These are phyloP conservation scores for Russula brevipes DNA, from an alignment of 768 basidiomycete species.

Conservation along the genomic window DNA sequence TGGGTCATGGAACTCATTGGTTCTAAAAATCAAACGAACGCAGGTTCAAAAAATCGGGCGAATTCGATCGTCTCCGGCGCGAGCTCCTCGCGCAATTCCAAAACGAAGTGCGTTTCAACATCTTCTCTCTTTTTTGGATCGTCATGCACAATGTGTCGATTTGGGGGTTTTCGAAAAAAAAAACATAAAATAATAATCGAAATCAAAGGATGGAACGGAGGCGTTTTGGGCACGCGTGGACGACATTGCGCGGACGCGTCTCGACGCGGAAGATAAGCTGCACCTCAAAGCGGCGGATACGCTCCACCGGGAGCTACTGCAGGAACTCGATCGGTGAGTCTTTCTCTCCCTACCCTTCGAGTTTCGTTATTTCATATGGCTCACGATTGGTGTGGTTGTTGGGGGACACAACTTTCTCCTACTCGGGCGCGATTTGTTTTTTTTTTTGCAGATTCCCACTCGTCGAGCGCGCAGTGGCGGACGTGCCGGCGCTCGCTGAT, in stretches of 20 bases:
- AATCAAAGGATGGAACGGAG: slow-evolving; percentile 41
- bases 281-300: slow-evolving; percentile 45
- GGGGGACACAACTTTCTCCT: too few relatives aligned
- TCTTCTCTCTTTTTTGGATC: background rate
- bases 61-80: slow-evolving; percentile 63
- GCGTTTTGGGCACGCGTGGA: slow-evolving; percentile 40
- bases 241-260: slow-evolving; percentile 50
- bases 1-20: background rate
- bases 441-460: slow-evolving; percentile 12
- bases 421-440: background rate
- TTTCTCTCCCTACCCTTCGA: background rate
- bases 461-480: slow-evolving; percentile 20
- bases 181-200: background rate
- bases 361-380: background rate
- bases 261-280: slow-evolving; percentile 47
- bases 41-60: slow-evolving; percentile 73
- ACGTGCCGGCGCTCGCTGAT: slow-evolving; percentile 20
- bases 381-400: too few relatives aligned
- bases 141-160: background rate
- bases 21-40: background rate
- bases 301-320: slow-evolving; percentile 53
- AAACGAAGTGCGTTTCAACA: slow-evolving; percentile 42
- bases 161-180: background rate
- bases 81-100: slow-evolving; percentile 58
- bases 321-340: slow-evolving; percentile 59